Conservation (phyloP, 2,329 filamentous ascomycete genomes). For the Cytospora leucostoma region DNA sequence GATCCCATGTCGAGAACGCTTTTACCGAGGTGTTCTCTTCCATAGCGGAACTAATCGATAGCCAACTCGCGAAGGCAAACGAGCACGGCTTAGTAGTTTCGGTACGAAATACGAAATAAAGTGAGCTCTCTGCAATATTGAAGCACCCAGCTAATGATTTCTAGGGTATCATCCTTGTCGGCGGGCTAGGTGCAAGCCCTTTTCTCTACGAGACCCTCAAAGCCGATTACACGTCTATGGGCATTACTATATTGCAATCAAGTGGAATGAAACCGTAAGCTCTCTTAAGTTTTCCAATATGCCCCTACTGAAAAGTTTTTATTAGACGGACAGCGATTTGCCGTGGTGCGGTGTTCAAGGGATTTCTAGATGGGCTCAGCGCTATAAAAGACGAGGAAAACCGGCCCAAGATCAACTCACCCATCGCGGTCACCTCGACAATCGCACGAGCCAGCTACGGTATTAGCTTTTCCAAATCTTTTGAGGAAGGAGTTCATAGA, state of each 20-base stretch:
- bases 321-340: conserved; percentile 11
- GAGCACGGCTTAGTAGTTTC: background rate
- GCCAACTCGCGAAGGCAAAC: background rate
- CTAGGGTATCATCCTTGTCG: conserved; percentile 13
- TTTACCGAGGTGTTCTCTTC: conserved; percentile 2
- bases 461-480: background rate
- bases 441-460: background rate
- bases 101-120: background rate
- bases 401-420: background rate
- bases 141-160: background rate
- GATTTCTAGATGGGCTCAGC: background rate
- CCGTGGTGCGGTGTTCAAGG: conserved; percentile 10
- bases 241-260: conserved; percentile 1
- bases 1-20: background rate
- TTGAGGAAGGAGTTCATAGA: background rate
- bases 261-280: conserved; percentile 9
- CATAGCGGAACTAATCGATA: background rate
- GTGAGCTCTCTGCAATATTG: background rate
- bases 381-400: background rate
- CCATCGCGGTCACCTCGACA: background rate
- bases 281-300: background rate
- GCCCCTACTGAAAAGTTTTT: background rate
- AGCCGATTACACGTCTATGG: background rate
- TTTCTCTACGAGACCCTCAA: conserved; percentile 4
- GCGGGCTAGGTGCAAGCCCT: conserved; percentile 6